Evolutionary conservation across 148 eudicot species (phyloP).

Genomic region (Arbutus unedo): DNA sequence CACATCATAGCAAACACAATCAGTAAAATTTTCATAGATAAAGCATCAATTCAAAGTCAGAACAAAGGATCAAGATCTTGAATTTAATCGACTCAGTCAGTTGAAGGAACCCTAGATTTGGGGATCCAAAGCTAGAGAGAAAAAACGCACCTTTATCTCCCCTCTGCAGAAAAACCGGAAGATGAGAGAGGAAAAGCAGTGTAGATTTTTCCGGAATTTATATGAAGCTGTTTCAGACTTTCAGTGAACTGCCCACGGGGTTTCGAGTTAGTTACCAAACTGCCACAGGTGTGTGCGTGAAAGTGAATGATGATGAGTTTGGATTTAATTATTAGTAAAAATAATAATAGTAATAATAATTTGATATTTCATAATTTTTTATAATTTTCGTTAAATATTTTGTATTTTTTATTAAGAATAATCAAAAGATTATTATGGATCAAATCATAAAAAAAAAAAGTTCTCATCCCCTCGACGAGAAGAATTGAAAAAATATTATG

Average conservation of each 20-base stretch:
- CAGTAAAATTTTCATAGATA: not conserved
- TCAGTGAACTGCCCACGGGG: slow-evolving; percentile 1
- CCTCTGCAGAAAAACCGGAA: slow-evolving; percentile 19
- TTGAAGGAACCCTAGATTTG: slow-evolving; percentile 36
- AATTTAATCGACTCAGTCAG: slow-evolving; percentile 8
- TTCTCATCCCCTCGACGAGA: no score
- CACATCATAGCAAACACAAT: not conserved
- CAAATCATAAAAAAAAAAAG: no score
- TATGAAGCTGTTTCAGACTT: not conserved
- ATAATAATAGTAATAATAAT: no score
- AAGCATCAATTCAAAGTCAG: not conserved
- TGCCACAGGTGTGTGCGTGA: not conserved
- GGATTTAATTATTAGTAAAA: no score
- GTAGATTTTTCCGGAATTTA: not conserved
- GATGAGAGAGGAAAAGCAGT: slow-evolving; percentile 20
- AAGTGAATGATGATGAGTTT: no score
- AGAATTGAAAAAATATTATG: no score
- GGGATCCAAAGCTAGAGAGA: slow-evolving; percentile 44
- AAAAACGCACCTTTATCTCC: slow-evolving; percentile 28
- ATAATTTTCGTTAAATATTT: no score
- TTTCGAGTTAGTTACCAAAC: not conserved
- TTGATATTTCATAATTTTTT: no score
- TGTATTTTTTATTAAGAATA: no score
- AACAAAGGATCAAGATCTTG: no score
- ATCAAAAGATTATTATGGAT: no score